Evolutionary conservation across 78 protist genomes (phyloP), one percentile per base, ranked within the genome.

Genomic region (Polysphondylium violaceum): DNA sequence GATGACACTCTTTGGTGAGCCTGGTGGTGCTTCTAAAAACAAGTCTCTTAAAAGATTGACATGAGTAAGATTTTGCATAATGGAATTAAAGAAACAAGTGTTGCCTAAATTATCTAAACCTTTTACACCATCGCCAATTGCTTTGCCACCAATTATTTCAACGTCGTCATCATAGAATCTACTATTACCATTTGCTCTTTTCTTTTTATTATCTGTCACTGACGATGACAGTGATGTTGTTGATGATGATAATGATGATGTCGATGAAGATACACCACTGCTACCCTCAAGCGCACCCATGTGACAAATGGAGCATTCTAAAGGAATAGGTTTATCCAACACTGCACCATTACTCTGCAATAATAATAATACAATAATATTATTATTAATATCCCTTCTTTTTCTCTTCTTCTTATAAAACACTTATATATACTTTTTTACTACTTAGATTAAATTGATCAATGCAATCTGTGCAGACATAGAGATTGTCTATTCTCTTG

Each of bases 11-110:
- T 43, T 44, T 3, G 51, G 2, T 14, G 53, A 29, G 8, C 79
- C 71, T 2, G 91, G 77, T 2, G 91, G 77, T 29, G n/a, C 33
- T 1, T 53, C 76, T 19, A 83, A 50, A 33, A 83, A 40, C 55
- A 41, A 21, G 43, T 87, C 93, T 29, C 93, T 38, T 9, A 87
- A 43, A n/a, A 53, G 21, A 68, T 65, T 65, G 25, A 87, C 27
- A 60, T 87, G 87, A 25, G 86, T 87, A 11, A 87, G 40, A 60
- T 87, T 87, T 53, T 87, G 93, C 76, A 87, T 65, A 23, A 87
- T 73, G 3, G 93, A 87, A 40, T 87, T 87, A 36, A 87, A 87
- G 65, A 87, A 87, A 41, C 93, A 87, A 38, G 93, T 87, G 25
- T 87, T 87, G 3, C 93, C 93, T 31, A 87, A 50, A 73, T 87